These are phyloP conservation scores for Hortaea sp. DNA, from an alignment of 2,329 filamentous ascomycete genomes.

Conservation along the genomic window DNA sequence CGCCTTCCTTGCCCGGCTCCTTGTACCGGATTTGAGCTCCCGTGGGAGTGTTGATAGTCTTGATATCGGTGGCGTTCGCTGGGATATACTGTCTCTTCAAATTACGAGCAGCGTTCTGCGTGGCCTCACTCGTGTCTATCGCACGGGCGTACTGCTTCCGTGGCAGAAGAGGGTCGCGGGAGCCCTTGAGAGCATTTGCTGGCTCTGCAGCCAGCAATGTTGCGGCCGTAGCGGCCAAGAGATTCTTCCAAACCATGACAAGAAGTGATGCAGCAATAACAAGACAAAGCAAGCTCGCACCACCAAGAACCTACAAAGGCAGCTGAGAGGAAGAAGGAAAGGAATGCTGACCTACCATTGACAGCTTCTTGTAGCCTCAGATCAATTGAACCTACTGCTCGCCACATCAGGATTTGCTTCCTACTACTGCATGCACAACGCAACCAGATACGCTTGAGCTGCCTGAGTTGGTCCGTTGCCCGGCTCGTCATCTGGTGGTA, in stretches of 20 bases:
- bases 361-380: background rate
- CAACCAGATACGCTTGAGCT: background rate
- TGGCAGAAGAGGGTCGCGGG: background rate
- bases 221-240: constrained; percentile 2
- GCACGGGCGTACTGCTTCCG: background rate
- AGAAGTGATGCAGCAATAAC: background rate
- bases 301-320: background rate
- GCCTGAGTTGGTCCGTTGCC: background rate
- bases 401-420: background rate
- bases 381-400: background rate
- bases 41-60: constrained; percentile 32
- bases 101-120: background rate
- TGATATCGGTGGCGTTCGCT: constrained; percentile 34
- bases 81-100: constrained; percentile 20
- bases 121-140: background rate
- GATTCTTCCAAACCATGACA: background rate
- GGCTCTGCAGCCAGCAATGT: constrained; percentile 5
- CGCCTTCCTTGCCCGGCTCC: constrained; percentile 36
- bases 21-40: constrained; percentile 41
- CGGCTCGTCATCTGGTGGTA: background rate
- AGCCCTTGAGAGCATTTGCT: constrained; percentile 4
- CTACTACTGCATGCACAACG: background rate
- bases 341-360: background rate
- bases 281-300: background rate
- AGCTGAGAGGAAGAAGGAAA: background rate